A percentile compares a stretch with the other conserved stretches of the same genome.
Conservation (phyloP, 2,329 filamentous ascomycete genomes). For the Fusarium paranaense region DNA sequence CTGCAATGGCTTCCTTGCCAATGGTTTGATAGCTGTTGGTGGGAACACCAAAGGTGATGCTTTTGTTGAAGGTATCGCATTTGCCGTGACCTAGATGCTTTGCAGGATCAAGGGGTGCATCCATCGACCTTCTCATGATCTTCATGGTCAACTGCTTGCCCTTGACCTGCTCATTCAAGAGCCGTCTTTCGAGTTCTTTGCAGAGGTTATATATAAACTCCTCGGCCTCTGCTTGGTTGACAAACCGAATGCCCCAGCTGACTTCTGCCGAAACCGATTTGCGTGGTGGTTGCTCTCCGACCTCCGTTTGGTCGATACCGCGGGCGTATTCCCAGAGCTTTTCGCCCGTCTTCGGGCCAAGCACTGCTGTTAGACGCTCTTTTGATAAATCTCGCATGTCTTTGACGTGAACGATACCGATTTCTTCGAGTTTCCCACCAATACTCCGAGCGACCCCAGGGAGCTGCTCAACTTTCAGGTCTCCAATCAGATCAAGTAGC, state of each 20-base stretch:
- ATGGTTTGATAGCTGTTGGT: conserved; percentile 80
- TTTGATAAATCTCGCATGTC: conserved; percentile 83
- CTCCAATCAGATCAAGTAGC: conserved; percentile 79
- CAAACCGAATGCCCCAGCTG: conserved; percentile 97
- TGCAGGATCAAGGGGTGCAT: conserved; percentile 89
- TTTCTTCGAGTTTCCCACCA: conserved; percentile 86
- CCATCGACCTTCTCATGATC: conserved; percentile 87
- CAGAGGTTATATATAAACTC: conserved; percentile 90
- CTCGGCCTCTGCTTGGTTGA: conserved; percentile 91
- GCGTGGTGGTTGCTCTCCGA: conserved; percentile 85
- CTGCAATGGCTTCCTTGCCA: conserved; percentile 84
- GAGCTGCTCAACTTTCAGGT: conserved; percentile 81
- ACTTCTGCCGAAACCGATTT: conserved; percentile 98
- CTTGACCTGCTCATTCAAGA: conserved; percentile 86
- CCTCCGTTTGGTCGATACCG: conserved; percentile 86
- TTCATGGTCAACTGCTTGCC: conserved; percentile 93
- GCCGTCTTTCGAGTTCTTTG: conserved; percentile 82
- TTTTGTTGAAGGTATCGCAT: conserved; percentile 95
- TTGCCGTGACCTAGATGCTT: conserved; percentile 96
- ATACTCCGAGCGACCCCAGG: conserved; percentile 95
- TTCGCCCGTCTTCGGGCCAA: conserved; percentile 93
- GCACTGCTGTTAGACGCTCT: conserved; percentile 76
- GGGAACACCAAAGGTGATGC: conserved; percentile 81
- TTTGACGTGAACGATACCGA: conserved; percentile 84
- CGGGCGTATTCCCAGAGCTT: conserved; percentile 91